Percentiles rank a stretch among this genome's conserved stretches.
These are phyloP conservation scores for Rhizophagus prolifer DNA, from an alignment of 192 early-diverging fungal species.

Conservation along the genomic window DNA sequence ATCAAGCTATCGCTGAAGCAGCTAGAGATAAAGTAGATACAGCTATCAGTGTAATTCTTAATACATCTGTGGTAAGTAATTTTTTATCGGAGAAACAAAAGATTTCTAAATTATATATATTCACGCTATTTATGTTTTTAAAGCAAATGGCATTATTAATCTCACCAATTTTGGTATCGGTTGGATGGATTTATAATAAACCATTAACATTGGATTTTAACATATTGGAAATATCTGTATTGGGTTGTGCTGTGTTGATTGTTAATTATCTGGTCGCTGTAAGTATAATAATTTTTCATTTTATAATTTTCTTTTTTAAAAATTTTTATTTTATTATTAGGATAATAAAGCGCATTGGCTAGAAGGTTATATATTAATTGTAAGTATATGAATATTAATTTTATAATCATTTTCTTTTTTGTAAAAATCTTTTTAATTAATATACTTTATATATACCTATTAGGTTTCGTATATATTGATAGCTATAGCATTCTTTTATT, in stretches of 20 bases:
- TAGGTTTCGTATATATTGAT: slow-evolving; percentile 5
- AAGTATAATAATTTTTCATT: background rate
- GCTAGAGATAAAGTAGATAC: slow-evolving; percentile 79
- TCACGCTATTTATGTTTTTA: background rate
- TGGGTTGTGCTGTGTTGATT: slow-evolving; percentile 76
- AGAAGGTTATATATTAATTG: slow-evolving; percentile 82
- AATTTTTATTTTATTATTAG: background rate
- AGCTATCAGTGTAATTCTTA: slow-evolving; percentile 28
- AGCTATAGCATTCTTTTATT: slow-evolving; percentile 20
- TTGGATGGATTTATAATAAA: slow-evolving; percentile 79
- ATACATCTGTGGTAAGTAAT: slow-evolving; percentile 23
- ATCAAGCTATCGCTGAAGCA: slow-evolving; percentile 70
- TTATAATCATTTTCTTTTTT: background rate
- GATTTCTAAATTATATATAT: background rate
- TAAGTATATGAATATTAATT: background rate
- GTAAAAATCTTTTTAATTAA: background rate
- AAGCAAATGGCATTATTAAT: slow-evolving; percentile 84
- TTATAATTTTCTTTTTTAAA: background rate
- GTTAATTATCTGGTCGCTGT: slow-evolving; percentile 74
- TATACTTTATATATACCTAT: background rate
- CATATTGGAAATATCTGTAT: slow-evolving; percentile 72
- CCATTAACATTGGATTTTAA: slow-evolving; percentile 83
- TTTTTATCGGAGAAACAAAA: background rate
- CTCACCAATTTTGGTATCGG: slow-evolving; percentile 63
- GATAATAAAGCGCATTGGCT: slow-evolving; percentile 89